Evolutionary conservation across 129 eudicot species (phyloP).

Genomic region (Deinandra increscens): DNA sequence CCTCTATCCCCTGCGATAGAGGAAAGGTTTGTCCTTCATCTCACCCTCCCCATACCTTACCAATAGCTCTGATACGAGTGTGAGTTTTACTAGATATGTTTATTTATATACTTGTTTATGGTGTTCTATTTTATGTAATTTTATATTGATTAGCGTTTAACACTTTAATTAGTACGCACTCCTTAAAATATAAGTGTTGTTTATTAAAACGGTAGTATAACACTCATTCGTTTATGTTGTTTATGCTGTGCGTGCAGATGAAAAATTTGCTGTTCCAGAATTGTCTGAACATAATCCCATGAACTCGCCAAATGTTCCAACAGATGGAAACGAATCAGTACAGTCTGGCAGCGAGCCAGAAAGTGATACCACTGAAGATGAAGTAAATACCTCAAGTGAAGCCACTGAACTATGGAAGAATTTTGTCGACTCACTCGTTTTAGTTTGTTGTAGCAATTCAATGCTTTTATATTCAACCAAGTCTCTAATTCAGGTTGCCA

Average conservation of each 20-base stretch:
- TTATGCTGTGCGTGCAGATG: constrained; percentile 46
- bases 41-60: too few relatives aligned
- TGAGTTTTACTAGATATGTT: too few relatives aligned
- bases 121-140: background rate
- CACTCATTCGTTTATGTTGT: background rate
- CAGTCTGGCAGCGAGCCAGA: constrained; percentile 27
- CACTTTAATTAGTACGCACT: background rate
- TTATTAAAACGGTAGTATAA: background rate
- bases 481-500: constrained; percentile 63
- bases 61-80: too few relatives aligned
- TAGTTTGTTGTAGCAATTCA: constrained; percentile 72
- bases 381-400: constrained; percentile 28
- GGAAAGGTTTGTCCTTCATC: too few relatives aligned
- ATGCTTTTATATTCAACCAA: constrained; percentile 55
- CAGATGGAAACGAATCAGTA: constrained; percentile 37
- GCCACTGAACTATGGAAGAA: constrained; percentile 37
- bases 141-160: constrained; percentile 5
- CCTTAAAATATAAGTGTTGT: background rate
- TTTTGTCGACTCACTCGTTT: constrained; percentile 50
- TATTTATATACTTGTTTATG: background rate
- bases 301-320: constrained; percentile 39
- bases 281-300: constrained; percentile 38
- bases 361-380: constrained; percentile 35
- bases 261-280: constrained; percentile 40
- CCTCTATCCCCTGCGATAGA: too few relatives aligned